These are phyloP conservation scores for Alopecurus myosuroides DNA, from an alignment of 176 grass and related monocot species.

Conservation along the genomic window DNA sequence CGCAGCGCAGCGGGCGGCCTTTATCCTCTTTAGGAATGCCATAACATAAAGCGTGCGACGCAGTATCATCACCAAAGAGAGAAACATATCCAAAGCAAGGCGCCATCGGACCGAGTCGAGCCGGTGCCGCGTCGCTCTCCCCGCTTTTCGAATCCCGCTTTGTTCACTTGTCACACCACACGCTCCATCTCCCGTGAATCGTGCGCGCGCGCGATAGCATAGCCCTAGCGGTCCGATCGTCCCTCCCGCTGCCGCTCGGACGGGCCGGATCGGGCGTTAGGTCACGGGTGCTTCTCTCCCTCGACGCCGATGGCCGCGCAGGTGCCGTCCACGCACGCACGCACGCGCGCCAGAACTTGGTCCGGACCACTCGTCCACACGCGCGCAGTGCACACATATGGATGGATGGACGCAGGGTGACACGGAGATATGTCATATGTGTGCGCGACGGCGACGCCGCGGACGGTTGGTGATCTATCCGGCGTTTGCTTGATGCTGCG, in stretches of 20 bases:
- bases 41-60: conserved; percentile 4
- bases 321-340: not conserved
- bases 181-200: not conserved
- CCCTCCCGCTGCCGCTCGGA: not conserved
- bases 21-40: conserved; percentile 8
- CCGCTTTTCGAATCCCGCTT: not conserved
- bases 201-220: not conserved
- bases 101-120: not conserved
- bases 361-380: not conserved
- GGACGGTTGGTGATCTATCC: not conserved
- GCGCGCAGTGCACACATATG: not conserved
- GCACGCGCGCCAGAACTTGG: not conserved
- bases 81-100: conserved; percentile 4
- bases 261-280: conserved; percentile 16
- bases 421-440: too few relatives aligned
- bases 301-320: conserved; percentile 12
- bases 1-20: not conserved
- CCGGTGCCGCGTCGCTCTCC: conserved; percentile 34
- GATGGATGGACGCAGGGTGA: not conserved
- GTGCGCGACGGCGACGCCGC: not conserved
- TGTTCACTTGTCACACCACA: conserved; percentile 35
- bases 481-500: not conserved
- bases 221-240: not conserved
- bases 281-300: conserved; percentile 26
- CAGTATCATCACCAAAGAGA: not conserved